Conservation (phyloP, 2,329 filamentous ascomycete species). For the Colletotrichum incanum region DNA sequence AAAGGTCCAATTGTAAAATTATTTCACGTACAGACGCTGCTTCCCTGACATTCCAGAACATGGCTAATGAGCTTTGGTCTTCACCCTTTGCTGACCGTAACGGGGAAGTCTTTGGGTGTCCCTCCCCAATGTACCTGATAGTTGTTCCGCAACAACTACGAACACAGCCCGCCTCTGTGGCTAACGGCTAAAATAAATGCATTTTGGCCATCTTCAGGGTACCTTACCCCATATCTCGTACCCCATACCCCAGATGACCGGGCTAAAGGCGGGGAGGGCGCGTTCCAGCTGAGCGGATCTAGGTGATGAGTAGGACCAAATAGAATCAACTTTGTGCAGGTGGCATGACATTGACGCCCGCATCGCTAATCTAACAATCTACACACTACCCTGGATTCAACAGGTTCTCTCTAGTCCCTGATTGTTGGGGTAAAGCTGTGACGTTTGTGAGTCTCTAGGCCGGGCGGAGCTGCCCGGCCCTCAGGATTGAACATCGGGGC, state of each 20-base stretch:
- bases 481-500: background rate
- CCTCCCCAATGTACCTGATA: background rate
- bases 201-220: background rate
- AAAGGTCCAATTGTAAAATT: too few relatives aligned
- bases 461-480: background rate
- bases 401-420: background rate
- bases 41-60: too few relatives aligned
- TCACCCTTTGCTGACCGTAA: background rate
- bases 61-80: background rate
- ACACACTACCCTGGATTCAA: background rate
- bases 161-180: background rate
- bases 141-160: background rate
- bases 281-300: slow-evolving; percentile 15
- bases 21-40: too few relatives aligned
- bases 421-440: slow-evolving; percentile 18
- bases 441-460: background rate
- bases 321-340: background rate
- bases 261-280: background rate
- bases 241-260: slow-evolving; percentile 11
- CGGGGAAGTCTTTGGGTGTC: background rate
- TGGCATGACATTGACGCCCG: background rate
- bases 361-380: background rate
- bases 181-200: background rate
- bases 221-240: background rate
- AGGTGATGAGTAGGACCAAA: slow-evolving; percentile 11